These are phyloP conservation scores for Moesziomyces globuligerus DNA, from an alignment of 1,284 basidiomycete genomes.

Conservation along the genomic window DNA sequence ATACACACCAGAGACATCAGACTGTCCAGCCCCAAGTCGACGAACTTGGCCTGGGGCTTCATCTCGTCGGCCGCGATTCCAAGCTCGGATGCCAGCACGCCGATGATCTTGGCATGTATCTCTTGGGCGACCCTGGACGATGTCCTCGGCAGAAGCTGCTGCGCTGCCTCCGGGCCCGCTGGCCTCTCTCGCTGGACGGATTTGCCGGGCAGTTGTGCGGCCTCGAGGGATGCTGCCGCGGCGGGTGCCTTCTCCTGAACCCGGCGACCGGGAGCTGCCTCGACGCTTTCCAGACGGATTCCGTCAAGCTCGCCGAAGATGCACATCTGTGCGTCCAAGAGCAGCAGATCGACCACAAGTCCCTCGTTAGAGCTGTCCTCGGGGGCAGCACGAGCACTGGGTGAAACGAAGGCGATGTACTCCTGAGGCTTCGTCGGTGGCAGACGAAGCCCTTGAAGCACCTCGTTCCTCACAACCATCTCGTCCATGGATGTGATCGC, in stretches of 20 bases:
- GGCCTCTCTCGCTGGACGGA: too few relatives aligned
- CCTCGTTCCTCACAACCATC: background rate
- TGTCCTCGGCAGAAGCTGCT: background rate
- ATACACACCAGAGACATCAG: slow-evolving; percentile 52
- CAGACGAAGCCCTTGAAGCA: slow-evolving; percentile 3
- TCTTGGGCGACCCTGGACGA: slow-evolving; percentile 4
- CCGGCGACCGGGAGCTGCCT: background rate
- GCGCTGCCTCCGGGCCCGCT: too few relatives aligned
- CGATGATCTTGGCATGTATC: slow-evolving; percentile 20
- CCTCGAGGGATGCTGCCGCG: background rate
- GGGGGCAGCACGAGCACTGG: background rate
- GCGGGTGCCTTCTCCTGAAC: background rate
- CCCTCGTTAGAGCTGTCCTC: background rate
- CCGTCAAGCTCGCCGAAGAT: slow-evolving; percentile 18
- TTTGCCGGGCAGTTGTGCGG: too few relatives aligned
- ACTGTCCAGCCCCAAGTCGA: slow-evolving; percentile 48
- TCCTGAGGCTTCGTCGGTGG: background rate
- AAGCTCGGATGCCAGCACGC: slow-evolving; percentile 31
- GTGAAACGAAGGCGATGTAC: slow-evolving; percentile 13
- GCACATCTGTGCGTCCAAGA: slow-evolving; percentile 2
- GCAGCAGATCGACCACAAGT: slow-evolving; percentile 8
- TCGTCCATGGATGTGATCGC: slow-evolving; percentile 4
- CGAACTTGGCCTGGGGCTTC: slow-evolving; percentile 30
- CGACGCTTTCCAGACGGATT: slow-evolving; percentile 3
- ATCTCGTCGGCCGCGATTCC: slow-evolving; percentile 37